These are phyloP conservation scores for Hagleromyces aurorensis DNA, from an alignment of 805 yeast species.

Conservation along the genomic window DNA sequence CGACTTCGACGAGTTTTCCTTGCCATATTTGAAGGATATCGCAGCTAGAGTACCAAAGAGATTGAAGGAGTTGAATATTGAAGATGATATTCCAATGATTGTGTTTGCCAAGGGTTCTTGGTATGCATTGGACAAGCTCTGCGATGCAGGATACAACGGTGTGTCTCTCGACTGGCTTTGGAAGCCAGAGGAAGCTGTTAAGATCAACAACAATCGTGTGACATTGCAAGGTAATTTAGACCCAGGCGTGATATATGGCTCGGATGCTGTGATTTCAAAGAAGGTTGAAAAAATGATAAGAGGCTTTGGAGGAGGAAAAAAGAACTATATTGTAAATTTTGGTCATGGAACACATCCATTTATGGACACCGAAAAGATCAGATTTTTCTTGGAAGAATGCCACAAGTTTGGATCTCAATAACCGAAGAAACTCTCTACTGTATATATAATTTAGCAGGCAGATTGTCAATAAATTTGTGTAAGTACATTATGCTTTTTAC, in stretches of 20 bases:
- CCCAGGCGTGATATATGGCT: slow-evolving; percentile 91
- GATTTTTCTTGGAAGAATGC: slow-evolving; percentile 78
- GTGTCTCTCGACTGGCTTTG: slow-evolving; percentile 93
- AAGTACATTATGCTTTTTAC: too few relatives aligned
- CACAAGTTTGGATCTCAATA: slow-evolving; percentile 62
- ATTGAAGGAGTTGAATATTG: slow-evolving; percentile 61
- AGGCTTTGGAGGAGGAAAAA: slow-evolving; percentile 92
- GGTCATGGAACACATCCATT: slow-evolving; percentile 99
- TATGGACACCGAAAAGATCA: slow-evolving; percentile 88
- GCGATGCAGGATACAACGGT: slow-evolving; percentile 71
- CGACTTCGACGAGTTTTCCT: slow-evolving; percentile 81
- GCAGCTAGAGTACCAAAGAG: slow-evolving; percentile 59
- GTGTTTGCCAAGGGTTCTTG: slow-evolving; percentile 95
- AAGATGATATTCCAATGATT: slow-evolving; percentile 73
- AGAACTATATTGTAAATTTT: slow-evolving; percentile 84
- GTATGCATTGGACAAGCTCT: slow-evolving; percentile 85
- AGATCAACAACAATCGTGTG: slow-evolving; percentile 64
- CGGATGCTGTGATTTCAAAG: slow-evolving; percentile 66
- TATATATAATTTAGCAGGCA: too few relatives aligned
- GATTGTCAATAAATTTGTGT: too few relatives aligned
- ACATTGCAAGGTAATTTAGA: slow-evolving; percentile 92
- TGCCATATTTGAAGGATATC: slow-evolving; percentile 81
- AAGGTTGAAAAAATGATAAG: slow-evolving; percentile 83
- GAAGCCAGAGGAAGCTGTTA: slow-evolving; percentile 78
- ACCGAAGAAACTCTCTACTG: too few relatives aligned